These are phyloP conservation scores for Cutaneotrichosporon cavernicola DNA, from an alignment of 1,284 basidiomycete species.

Conservation along the genomic window DNA sequence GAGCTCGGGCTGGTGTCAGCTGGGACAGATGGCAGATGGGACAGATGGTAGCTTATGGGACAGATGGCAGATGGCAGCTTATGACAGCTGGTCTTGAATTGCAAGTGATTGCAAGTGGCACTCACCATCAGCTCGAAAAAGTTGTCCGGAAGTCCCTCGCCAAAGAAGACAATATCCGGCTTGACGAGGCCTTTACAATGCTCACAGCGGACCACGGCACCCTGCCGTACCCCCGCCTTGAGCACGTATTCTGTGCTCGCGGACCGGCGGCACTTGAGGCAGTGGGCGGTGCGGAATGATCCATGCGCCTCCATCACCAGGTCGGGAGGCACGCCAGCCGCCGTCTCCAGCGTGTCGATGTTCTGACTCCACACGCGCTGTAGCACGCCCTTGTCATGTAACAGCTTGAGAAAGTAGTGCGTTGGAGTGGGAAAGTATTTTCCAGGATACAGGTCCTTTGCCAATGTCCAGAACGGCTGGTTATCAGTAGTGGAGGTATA, in stretches of 20 bases:
- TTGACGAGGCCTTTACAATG: constrained; percentile 72
- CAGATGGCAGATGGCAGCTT: too few species aligned
- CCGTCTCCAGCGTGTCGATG: constrained; percentile 88
- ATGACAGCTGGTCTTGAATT: too few species aligned
- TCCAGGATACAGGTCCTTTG: constrained; percentile 78
- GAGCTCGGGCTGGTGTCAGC: constrained; percentile 19
- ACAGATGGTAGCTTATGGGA: too few species aligned
- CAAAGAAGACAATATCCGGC: constrained; percentile 94
- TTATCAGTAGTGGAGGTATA: too few species aligned
- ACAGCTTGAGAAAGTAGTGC: constrained; percentile 75
- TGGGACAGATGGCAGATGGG: too few species aligned
- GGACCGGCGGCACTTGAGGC: constrained; percentile 64
- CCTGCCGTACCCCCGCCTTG: constrained; percentile 60
- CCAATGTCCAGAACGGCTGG: constrained; percentile 73
- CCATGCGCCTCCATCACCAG: constrained; percentile 93
- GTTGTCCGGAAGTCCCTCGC: constrained; percentile 60
- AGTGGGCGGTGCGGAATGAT: constrained; percentile 77
- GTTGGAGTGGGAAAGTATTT: constrained; percentile 69
- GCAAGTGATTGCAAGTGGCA: background rate
- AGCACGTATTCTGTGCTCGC: constrained; percentile 68
- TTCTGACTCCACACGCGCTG: constrained; percentile 49
- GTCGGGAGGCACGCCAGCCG: constrained; percentile 70
- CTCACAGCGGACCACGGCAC: constrained; percentile 64
- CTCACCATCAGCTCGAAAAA: constrained; percentile 43
- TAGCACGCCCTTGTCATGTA: constrained; percentile 40